These are phyloP conservation scores for Hemisphaericaspora nanyangensis DNA, from an alignment of 805 yeast genomes.

Conservation along the genomic window DNA sequence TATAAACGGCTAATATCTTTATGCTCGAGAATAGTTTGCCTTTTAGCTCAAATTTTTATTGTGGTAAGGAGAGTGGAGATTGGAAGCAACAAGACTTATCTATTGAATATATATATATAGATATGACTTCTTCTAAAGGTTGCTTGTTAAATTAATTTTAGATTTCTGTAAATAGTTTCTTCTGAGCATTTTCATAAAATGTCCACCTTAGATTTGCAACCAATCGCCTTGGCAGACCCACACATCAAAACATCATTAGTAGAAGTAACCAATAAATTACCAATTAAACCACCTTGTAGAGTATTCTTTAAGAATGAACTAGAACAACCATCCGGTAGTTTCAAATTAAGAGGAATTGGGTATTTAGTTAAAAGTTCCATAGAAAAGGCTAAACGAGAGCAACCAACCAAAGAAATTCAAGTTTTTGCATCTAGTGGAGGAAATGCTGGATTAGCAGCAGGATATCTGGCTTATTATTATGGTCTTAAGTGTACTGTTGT, in stretches of 20 bases:
- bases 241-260: constrained; percentile 34
- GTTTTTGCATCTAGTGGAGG: constrained; percentile 56
- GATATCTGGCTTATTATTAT: constrained; percentile 38
- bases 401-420: constrained; percentile 25
- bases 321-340: constrained; percentile 54
- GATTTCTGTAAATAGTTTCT: too few relatives aligned
- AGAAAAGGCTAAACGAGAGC: constrained; percentile 13
- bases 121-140: too few relatives aligned
- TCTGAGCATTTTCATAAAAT: constrained; percentile 8
- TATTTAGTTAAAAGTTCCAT: constrained; percentile 36
- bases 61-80: too few relatives aligned
- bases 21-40: too few relatives aligned
- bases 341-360: constrained; percentile 54
- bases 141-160: too few relatives aligned
- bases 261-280: constrained; percentile 32
- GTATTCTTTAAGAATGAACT: constrained; percentile 47
- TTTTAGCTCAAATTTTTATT: too few relatives aligned
- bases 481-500: constrained; percentile 54
- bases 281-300: constrained; percentile 35
- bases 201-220: constrained; percentile 9
- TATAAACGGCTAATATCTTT: too few relatives aligned
- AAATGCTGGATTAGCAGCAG: constrained; percentile 54
- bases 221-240: constrained; percentile 14
- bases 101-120: too few relatives aligned
- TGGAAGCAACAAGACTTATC: too few relatives aligned